Base-by-base conservation (phyloP, 352 stramenopile genomes). In the Globisporangium radiosum region DNA sequence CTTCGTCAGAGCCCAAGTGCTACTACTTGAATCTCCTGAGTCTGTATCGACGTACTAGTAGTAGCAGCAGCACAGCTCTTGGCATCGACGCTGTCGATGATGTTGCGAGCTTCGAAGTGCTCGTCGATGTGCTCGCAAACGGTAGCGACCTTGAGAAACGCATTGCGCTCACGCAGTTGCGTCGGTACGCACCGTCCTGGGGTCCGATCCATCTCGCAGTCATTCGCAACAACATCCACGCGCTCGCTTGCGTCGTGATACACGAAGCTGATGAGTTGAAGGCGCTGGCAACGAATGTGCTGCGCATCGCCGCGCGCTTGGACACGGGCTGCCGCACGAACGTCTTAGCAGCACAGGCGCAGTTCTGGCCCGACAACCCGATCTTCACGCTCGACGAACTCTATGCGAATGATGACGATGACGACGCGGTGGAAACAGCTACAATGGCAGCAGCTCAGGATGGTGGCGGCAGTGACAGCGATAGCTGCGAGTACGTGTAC, bases 1-100 rank as follows among this genome's bases (percentile, higher is more conserved):
- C 42, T 14, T 17, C 10, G 11, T 6, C 2, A 47, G 17, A 47
- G 42, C 11, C 4, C 42, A 47, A 47, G 42, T 47, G 25, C 14
- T 53, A 53, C 48, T 53, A 36, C n/a, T 4, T 40, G 14, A 53
- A 53, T 25, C n/a, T 53, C 19, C 48, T 53, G 8, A 53, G 25
- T 38, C 19, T 53, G 19, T 53, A 53, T 25, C 48, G 25, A 40
- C 25, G n/a, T 19, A 19, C 17, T 19, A 19, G 17, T 19, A 19
- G 17, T 19, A 19, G 17, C 14, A 3, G 9, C 19, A 53, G 48
- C 3, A 10, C 25, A 25, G 7, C 5, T 25, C 48, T 53, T 40
- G 48, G 48, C 5, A 11, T 17, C 48, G 48, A 36, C 2, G 48
- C 19, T 7, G 14, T 17, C 25, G 48, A 53, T 53, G 48, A 53